Conservation (phyloP, 768 basidiomycete species). For the Podaxis sp. region DNA sequence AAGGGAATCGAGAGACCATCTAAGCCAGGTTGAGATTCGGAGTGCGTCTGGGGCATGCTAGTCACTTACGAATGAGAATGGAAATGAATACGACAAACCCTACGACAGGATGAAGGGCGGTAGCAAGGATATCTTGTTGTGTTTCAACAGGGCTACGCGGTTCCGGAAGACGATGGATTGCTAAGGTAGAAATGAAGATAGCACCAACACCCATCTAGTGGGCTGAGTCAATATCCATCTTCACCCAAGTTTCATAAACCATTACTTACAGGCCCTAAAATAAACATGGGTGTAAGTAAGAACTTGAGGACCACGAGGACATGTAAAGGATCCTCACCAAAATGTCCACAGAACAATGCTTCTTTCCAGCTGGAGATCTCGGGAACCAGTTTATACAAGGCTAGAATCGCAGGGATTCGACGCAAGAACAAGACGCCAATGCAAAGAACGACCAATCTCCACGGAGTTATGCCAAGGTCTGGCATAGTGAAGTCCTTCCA, state of each 20-base stretch:
- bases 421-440: slow-evolving; percentile 70
- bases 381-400: slow-evolving; percentile 81
- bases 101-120: slow-evolving; percentile 77
- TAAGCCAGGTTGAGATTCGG: slow-evolving; percentile 21
- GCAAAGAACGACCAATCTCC: slow-evolving; percentile 69
- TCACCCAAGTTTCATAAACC: background rate
- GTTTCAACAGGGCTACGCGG: slow-evolving; percentile 59
- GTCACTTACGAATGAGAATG: slow-evolving; percentile 70
- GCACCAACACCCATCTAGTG: slow-evolving; percentile 88
- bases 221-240: background rate
- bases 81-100: slow-evolving; percentile 86
- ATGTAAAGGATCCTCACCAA: slow-evolving; percentile 46
- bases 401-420: slow-evolving; percentile 75
- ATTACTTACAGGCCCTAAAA: slow-evolving; percentile 50
- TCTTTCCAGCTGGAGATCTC: slow-evolving; percentile 85
- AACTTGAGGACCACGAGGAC: background rate
- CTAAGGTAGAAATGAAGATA: slow-evolving; percentile 81
- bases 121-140: slow-evolving; percentile 72
- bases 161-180: slow-evolving; percentile 56
- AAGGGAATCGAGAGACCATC: slow-evolving; percentile 72
- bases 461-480: slow-evolving; percentile 61
- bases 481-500: slow-evolving; percentile 56
- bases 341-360: slow-evolving; percentile 90
- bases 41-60: background rate
- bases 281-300: background rate